Evolutionary conservation across 257 asterid species (phyloP).

Genomic region (Anisodus tanguticus): DNA sequence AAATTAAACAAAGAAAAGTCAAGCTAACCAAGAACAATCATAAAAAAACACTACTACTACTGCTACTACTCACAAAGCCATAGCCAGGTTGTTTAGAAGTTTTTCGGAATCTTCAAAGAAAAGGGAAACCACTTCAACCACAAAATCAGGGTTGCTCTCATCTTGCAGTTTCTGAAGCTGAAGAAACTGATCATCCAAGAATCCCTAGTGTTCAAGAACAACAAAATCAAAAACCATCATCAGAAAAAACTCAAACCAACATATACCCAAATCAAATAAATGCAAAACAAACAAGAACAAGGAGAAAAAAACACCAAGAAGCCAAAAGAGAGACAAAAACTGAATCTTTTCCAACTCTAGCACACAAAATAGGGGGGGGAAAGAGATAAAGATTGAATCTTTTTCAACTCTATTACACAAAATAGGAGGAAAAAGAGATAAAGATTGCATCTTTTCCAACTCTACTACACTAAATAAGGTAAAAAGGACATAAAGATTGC

Average conservation of each 20-base stretch:
- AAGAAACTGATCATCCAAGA: slow-evolving; percentile 40
- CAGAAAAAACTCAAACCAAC: neutral
- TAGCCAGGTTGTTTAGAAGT: slow-evolving; percentile 37
- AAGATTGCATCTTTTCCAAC: neutral
- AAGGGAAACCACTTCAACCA: slow-evolving; percentile 42
- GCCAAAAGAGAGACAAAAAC: neutral
- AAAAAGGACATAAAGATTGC: neutral
- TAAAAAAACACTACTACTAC: neutral
- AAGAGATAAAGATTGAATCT: no score
- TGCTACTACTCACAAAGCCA: slow-evolving; percentile 32
- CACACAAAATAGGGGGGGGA: no score
- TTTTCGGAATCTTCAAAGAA: slow-evolving; percentile 45
- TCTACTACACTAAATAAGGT: no score
- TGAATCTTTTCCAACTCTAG: no score
- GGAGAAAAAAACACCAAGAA: no score
- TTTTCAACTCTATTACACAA: no score
- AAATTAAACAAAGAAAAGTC: neutral
- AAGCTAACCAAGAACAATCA: neutral
- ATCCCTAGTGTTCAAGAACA: slow-evolving; percentile 27
- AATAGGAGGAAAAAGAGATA: no score
- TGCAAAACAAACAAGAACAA: neutral
- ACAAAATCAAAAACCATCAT: slow-evolving; percentile 8
- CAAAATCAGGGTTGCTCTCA: slow-evolving; percentile 46
- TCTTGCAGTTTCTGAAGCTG: slow-evolving; percentile 46
- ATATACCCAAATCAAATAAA: neutral